Conservation (phyloP, 345 rosid genomes). For the Triadica sebifera region DNA sequence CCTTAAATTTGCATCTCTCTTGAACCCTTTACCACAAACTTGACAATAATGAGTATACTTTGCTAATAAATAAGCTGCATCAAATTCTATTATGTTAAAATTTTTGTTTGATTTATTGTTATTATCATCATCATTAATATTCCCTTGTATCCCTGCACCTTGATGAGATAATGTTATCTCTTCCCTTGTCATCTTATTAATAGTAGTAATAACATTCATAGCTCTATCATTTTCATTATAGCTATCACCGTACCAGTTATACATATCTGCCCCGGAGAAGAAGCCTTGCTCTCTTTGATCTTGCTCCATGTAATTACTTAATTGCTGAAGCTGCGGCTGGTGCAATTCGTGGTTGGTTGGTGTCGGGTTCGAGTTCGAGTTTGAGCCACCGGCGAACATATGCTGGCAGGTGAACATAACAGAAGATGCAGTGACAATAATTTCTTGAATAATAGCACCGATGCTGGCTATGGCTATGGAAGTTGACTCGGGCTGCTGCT, state of each 20-base stretch:
- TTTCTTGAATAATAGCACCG: slow-evolving; percentile 54
- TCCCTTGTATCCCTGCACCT: not conserved
- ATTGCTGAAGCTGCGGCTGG: no score
- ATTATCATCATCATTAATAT: not conserved
- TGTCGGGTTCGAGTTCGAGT: not conserved
- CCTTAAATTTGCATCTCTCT: slow-evolving; percentile 84
- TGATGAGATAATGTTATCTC: not conserved
- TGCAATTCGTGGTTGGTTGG: not conserved
- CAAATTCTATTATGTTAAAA: slow-evolving; percentile 57
- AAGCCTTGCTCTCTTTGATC: no score
- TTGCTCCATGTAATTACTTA: no score
- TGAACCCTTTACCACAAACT: slow-evolving; percentile 85
- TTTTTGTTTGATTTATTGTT: slow-evolving; percentile 5
- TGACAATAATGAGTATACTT: slow-evolving; percentile 86
- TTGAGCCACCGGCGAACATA: slow-evolving; percentile 19
- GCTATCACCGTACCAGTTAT: slow-evolving; percentile 35
- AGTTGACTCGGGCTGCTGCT: slow-evolving; percentile 31
- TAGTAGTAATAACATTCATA: not conserved
- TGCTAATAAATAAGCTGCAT: slow-evolving; percentile 59
- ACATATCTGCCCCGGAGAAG: slow-evolving; percentile 2
- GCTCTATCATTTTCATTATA: not conserved
- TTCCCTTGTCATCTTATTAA: not conserved
- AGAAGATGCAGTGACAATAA: slow-evolving; percentile 61
- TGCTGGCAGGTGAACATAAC: slow-evolving; percentile 68
- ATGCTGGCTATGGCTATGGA: slow-evolving; percentile 48